These are phyloP conservation scores for Choanephora cucurbitarum DNA, from an alignment of 371 early-diverging fungal genomes.

Conservation along the genomic window DNA sequence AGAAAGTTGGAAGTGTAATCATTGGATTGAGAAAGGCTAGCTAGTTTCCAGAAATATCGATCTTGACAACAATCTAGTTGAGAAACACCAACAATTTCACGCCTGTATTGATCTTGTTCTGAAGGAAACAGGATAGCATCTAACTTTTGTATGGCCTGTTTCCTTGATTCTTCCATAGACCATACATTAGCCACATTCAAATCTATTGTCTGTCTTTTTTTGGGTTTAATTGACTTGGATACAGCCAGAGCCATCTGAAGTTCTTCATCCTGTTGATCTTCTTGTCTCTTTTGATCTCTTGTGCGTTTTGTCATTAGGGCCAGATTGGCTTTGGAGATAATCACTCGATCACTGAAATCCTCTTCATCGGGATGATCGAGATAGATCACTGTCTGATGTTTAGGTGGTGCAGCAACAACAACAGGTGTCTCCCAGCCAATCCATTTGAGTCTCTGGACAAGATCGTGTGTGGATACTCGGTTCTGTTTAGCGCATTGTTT, in stretches of 20 bases:
- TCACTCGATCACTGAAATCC: constrained; percentile 14
- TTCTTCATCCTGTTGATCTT: constrained; percentile 28
- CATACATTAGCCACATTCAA: constrained; percentile 24
- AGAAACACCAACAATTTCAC: constrained; percentile 12
- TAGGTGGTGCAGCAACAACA: not conserved
- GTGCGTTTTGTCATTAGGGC: not conserved
- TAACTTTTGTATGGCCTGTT: constrained; percentile 5
- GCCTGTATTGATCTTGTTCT: no score
- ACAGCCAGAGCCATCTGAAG: constrained; percentile 32
- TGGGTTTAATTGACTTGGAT: constrained; percentile 19
- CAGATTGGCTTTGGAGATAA: constrained; percentile 8
- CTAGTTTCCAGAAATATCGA: constrained; percentile 15
- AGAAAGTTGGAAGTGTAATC: not conserved
- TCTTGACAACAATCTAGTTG: not conserved
- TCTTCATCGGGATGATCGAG: constrained; percentile 2
- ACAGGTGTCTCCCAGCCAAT: constrained; percentile 39
- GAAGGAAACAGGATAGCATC: constrained; percentile 1
- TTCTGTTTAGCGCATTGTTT: constrained; percentile 27
- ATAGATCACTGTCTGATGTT: constrained; percentile 1
- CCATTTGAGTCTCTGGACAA: constrained; percentile 33
- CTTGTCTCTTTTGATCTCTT: not conserved
- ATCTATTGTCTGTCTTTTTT: constrained; percentile 7
- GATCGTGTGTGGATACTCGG: constrained; percentile 15
- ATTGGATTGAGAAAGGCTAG: constrained; percentile 1
- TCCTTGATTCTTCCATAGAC: constrained; percentile 22